These are phyloP conservation scores for Podaxis sp. DNA, from an alignment of 768 basidiomycete species.

Conservation along the genomic window DNA sequence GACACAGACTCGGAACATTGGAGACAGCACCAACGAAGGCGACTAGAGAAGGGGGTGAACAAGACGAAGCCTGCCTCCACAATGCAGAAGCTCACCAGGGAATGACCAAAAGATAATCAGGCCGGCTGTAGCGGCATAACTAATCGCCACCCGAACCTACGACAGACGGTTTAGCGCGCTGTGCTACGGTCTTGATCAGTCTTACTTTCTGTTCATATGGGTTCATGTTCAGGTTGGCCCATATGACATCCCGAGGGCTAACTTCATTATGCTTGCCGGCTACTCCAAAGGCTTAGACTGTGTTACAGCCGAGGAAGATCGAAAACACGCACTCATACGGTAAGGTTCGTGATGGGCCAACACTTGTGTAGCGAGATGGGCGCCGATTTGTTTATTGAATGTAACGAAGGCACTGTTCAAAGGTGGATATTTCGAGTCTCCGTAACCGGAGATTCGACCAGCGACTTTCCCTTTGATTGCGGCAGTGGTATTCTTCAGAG, in stretches of 20 bases:
- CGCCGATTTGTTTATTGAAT: slow-evolving; percentile 91
- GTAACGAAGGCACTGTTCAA: slow-evolving; percentile 81
- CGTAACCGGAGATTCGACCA: slow-evolving; percentile 20
- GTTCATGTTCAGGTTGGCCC: slow-evolving; percentile 87
- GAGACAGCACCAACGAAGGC: slow-evolving; percentile 85
- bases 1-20: slow-evolving; percentile 73
- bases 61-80: background rate
- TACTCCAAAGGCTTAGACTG: slow-evolving; percentile 14
- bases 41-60: slow-evolving; percentile 37
- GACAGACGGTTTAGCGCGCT: background rate
- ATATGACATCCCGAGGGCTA: slow-evolving; percentile 86
- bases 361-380: slow-evolving; percentile 80
- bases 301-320: background rate
- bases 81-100: slow-evolving; percentile 52
- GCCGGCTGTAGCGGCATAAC: slow-evolving; percentile 74
- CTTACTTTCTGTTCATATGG: slow-evolving; percentile 76
- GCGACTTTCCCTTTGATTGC: slow-evolving; percentile 22
- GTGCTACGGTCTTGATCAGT: background rate
- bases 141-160: slow-evolving; percentile 55
- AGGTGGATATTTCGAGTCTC: slow-evolving; percentile 45
- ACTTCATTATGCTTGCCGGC: slow-evolving; percentile 75
- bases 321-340: slow-evolving; percentile 55
- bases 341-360: slow-evolving; percentile 82
- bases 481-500: slow-evolving; percentile 18
- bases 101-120: slow-evolving; percentile 88